These are phyloP conservation scores for Maudiozyma turicensis DNA, from an alignment of 805 yeast species.

Conservation along the genomic window DNA sequence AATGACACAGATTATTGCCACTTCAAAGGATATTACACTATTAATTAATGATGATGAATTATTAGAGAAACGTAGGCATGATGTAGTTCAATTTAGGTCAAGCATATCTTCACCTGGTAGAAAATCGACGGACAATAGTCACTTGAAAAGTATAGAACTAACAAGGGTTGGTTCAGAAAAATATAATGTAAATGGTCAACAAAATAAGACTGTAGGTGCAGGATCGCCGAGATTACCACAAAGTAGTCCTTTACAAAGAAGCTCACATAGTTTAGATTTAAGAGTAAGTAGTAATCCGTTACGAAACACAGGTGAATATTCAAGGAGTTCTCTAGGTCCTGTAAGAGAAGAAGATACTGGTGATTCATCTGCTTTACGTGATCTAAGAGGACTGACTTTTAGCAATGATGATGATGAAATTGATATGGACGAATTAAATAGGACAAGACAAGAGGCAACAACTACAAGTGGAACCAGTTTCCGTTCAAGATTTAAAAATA, in stretches of 20 bases:
- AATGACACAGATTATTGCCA: constrained; percentile 30
- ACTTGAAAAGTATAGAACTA: constrained; percentile 7
- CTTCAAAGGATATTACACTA: constrained; percentile 31
- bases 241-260: not conserved
- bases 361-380: not conserved
- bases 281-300: constrained; percentile 1
- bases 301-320: constrained; percentile 6
- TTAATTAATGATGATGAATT: constrained; percentile 24
- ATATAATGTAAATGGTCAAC: not conserved
- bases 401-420: not conserved
- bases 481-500: constrained; percentile 3
- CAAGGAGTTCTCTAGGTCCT: constrained; percentile 12
- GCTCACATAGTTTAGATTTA: constrained; percentile 12
- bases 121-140: constrained; percentile 28
- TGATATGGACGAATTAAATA: not conserved
- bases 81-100: constrained; percentile 24
- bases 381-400: not conserved
- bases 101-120: constrained; percentile 29
- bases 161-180: not conserved
- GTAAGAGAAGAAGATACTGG: constrained; percentile 22
- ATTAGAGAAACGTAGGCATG: constrained; percentile 19
- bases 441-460: not conserved
- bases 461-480: not conserved
- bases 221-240: not conserved
- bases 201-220: not conserved